Evolutionary conservation across 495 filamentous ascomycete species (phyloP).

Genomic region (Sporormia fimetaria): DNA sequence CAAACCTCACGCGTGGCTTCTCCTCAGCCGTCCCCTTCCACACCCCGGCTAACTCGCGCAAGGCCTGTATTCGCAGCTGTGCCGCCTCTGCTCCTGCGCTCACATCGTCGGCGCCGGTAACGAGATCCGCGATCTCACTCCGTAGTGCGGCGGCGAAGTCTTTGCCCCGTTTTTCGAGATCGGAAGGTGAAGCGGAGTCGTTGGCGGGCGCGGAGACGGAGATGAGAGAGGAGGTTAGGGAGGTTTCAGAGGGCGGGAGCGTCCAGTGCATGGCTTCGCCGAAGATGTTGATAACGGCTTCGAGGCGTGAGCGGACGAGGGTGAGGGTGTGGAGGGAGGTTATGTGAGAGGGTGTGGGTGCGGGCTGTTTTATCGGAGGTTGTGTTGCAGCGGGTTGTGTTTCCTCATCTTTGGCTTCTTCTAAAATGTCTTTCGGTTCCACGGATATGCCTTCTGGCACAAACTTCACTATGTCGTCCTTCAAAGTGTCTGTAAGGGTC

Average conservation of each 20-base stretch:
- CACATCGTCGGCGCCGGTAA: conserved; percentile 40
- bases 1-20: conserved; percentile 66
- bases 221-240: conserved; percentile 56
- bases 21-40: conserved; percentile 95
- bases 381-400: neutral
- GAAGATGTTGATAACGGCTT: conserved; percentile 77
- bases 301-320: conserved; percentile 67
- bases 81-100: conserved; percentile 53
- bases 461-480: conserved; percentile 58
- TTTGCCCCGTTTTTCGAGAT: conserved; percentile 68
- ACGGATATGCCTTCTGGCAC: conserved; percentile 41
- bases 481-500: conserved; percentile 56
- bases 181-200: conserved; percentile 51
- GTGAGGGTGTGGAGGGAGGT: conserved; percentile 69
- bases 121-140: conserved; percentile 56
- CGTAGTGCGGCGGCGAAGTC: conserved; percentile 56
- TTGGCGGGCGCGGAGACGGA: conserved; percentile 58
- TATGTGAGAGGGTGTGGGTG: conserved; percentile 57
- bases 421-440: conserved; percentile 12
- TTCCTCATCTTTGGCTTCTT: neutral
- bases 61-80: conserved; percentile 53
- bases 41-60: conserved; percentile 60
- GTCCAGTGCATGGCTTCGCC: conserved; percentile 90
- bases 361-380: conserved; percentile 14
- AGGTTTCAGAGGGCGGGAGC: conserved; percentile 60